Evolutionary conservation across 129 eudicot species (phyloP), one percentile per base, ranked within the genome.

Genomic region (Glebionis coronaria): DNA sequence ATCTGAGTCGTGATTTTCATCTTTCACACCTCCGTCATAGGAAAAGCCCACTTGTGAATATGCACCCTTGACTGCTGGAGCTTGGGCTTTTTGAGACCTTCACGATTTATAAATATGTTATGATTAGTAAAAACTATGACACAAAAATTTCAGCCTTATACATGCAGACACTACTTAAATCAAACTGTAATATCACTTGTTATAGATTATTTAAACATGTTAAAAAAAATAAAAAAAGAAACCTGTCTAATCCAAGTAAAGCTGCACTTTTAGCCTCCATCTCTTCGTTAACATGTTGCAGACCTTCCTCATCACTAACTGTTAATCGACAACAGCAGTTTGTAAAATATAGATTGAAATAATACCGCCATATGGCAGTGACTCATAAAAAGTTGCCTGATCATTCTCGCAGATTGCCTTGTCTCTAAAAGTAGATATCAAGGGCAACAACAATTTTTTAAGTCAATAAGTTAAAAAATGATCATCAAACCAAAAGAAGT

Each of bases 11-110:
- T 78, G 86, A 55, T 70, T 61, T 25, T 81, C 99, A 35, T 84
- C 97, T 67, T 86, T 90, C 50, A 67, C 90, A 47, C 81, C 81
- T 70, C 98, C 98, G 67, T 93, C 97, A 73, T 93, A 89, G 12
- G 97, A 93, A 69, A 89, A 93, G 19, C 95, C 97, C 68, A 93
- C 97, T 80, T 89, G 97, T 28, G 99, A 89, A 79, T 93, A 93
- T 9, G 99, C 60, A 25, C 92, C 99, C 83, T 78, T 84, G 75
- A 25, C 83, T 74, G 82, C 87, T 27, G 92, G 78, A 60, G 95
- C 80, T 68, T 82, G 95, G 52, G 84, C 44, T 44, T 71, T 70
- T 29, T 88, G 81, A 54, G 97, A 79, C 74, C 90, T 88, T 50
- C 70, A 56, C 46, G 23, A 60, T 55, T 58, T 59, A 67, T 8